Evolutionary conservation across 2,329 filamentous ascomycete genomes (phyloP), one percentile per base, ranked within the genome.

Genomic region (Cladosporium sp.): DNA sequence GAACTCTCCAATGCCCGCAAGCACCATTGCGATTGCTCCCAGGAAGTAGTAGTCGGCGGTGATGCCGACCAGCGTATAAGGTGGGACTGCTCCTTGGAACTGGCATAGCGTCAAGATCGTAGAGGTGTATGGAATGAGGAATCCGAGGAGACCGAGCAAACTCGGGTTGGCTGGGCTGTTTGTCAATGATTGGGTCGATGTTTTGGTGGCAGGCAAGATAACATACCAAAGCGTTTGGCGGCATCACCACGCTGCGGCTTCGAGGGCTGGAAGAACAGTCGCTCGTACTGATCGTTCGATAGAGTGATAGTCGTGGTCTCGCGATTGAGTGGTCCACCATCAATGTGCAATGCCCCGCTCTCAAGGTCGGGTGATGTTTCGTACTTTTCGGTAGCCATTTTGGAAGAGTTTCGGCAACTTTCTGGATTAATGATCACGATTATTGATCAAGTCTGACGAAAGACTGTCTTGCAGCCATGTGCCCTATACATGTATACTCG

Each of bases 31-130:
- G 54, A 74, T 69, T 15, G 55, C 65, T 21, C 73, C 73, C 1
- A 75, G 52, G 61, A 74, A 74, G 57, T 72, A 74, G 55, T 74
- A 75, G 52, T 72, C 68, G 30, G 71, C 72, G n/a, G 59, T 68
- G 32, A 74, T 60, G 10, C 71, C 71, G 12, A 68, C 64, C 5
- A 72, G 63, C 26, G 69, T 71, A 61, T 65, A 66, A 1, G 68
- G 68, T 5, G 70, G 67, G 1, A 66, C 38, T 4, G 70, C 69
- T 11, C 73, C 73, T 34, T 58, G 61, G 54, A 70, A 69, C 28
- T 70, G 65, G n/a, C 68, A 65, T 15, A 74, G 70, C 21, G 64
- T 71, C 38, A 75, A 62, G 28, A 75, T 67, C 3, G 73, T 74
- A 4, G 74, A 71, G 11, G 71, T 71, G 61, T 72, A 75, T 5